A percentile compares a stretch with the other conserved stretches of the same genome.
Evolutionary conservation across 2,329 filamentous ascomycete species (phyloP).

Genomic region (Fusarium kyushuense): DNA sequence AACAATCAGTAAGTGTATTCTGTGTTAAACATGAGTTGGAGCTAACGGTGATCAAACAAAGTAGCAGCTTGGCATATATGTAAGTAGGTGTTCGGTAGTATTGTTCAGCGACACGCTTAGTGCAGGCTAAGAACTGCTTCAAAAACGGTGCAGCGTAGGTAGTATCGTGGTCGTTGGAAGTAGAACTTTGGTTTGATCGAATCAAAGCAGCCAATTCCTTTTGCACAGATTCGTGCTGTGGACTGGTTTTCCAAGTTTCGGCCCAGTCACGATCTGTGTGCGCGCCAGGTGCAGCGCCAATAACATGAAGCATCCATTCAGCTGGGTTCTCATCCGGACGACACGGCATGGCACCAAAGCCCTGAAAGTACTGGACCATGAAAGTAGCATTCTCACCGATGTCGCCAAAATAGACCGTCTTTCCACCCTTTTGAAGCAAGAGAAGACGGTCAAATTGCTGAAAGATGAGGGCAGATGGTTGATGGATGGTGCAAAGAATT

Average conservation of each 20-base stretch:
- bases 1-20: conserved; percentile 45
- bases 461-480: conserved; percentile 26
- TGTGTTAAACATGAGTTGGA: too few relatives aligned
- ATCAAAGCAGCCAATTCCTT: conserved; percentile 52
- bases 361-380: conserved; percentile 79
- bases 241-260: conserved; percentile 67
- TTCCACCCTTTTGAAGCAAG: conserved; percentile 49
- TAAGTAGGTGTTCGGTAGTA: conserved; percentile 91
- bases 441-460: conserved; percentile 67
- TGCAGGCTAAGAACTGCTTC: conserved; percentile 74
- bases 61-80: conserved; percentile 81
- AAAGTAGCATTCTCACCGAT: conserved; percentile 76
- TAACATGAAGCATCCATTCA: conserved; percentile 53
- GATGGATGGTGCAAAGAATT: conserved; percentile 50
- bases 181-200: too few relatives aligned
- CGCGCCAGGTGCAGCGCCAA: conserved; percentile 62
- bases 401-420: conserved; percentile 54
- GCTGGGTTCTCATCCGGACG: conserved; percentile 78
- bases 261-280: conserved; percentile 72
- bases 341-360: conserved; percentile 73
- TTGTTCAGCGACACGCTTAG: conserved; percentile 80
- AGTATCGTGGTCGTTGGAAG: too few relatives aligned
- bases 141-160: conserved; percentile 66
- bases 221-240: conserved; percentile 66
- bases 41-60: conserved; percentile 53